Evolutionary conservation across 495 filamentous ascomycete genomes (phyloP).

Genomic region (Bathelium albidoporum): DNA sequence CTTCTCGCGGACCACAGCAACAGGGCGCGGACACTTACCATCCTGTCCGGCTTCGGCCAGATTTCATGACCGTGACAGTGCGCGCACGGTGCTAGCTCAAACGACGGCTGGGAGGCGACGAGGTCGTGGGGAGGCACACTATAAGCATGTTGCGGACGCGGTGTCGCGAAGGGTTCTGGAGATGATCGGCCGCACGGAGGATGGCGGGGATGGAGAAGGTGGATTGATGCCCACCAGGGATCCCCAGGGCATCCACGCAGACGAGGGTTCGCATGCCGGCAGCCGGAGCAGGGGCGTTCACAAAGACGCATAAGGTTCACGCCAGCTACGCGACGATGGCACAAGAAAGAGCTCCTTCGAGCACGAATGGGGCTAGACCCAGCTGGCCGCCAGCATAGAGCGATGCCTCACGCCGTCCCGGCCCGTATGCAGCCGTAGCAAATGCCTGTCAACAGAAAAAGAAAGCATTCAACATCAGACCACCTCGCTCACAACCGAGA

Average conservation of each 20-base stretch:
- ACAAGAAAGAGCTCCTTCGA: background rate
- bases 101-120: background rate
- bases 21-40: constrained; percentile 29
- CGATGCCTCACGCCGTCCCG: background rate
- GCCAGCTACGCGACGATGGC: background rate
- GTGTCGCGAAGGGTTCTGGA: background rate
- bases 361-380: background rate
- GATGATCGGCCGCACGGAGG: background rate
- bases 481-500: background rate
- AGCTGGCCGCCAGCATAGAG: background rate
- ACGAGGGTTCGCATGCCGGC: background rate
- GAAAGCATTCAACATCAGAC: background rate
- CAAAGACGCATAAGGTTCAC: background rate
- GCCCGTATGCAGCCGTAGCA: background rate
- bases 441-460: background rate
- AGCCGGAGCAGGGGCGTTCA: background rate
- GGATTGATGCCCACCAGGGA: constrained; percentile 2
- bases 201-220: background rate
- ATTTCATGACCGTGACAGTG: constrained; percentile 1
- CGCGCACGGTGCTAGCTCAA: background rate
- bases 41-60: constrained; percentile 31
- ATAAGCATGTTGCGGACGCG: background rate
- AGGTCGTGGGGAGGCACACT: background rate
- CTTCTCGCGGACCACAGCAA: no score
- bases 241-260: background rate